Percentiles rank a stretch among this genome's conserved stretches.
These are phyloP conservation scores for Ustilago hordei DNA, from an alignment of 1,284 basidiomycete genomes.

Conservation along the genomic window DNA sequence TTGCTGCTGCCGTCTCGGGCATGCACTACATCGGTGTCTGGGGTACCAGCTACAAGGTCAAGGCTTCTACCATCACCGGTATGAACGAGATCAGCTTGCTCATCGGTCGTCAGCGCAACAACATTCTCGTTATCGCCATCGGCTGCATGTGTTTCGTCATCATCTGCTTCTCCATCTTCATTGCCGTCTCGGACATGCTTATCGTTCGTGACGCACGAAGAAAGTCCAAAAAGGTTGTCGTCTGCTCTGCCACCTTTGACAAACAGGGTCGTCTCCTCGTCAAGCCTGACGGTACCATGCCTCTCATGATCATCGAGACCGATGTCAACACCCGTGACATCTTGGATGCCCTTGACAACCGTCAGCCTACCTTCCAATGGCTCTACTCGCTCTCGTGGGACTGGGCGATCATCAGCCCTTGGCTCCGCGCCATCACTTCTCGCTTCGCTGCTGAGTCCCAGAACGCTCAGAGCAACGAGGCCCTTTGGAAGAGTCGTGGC, in stretches of 20 bases:
- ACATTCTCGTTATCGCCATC: conserved; percentile 70
- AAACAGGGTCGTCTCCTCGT: conserved; percentile 72
- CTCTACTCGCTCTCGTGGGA: conserved; percentile 73
- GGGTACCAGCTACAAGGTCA: conserved; percentile 71
- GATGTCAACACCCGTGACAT: conserved; percentile 70
- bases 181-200: conserved; percentile 70
- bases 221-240: conserved; percentile 72
- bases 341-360: conserved; percentile 71
- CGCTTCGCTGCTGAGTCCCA: conserved; percentile 47
- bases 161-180: conserved; percentile 70
- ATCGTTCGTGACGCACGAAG: conserved; percentile 69
- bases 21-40: conserved; percentile 73
- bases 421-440: conserved; percentile 71
- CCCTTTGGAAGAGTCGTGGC: conserved; percentile 53
- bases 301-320: conserved; percentile 73
- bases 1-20: conserved; percentile 72
- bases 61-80: conserved; percentile 30
- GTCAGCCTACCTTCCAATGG: conserved; percentile 73
- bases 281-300: conserved; percentile 72
- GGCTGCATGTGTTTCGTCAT: conserved; percentile 72
- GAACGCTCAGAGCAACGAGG: conserved; percentile 47
- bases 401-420: conserved; percentile 72
- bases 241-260: conserved; percentile 72
- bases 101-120: conserved; percentile 60
- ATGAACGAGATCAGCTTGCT: conserved; percentile 44